These are phyloP conservation scores for Paspalum vaginatum DNA, from an alignment of 176 grass and related monocot species.

Conservation along the genomic window DNA sequence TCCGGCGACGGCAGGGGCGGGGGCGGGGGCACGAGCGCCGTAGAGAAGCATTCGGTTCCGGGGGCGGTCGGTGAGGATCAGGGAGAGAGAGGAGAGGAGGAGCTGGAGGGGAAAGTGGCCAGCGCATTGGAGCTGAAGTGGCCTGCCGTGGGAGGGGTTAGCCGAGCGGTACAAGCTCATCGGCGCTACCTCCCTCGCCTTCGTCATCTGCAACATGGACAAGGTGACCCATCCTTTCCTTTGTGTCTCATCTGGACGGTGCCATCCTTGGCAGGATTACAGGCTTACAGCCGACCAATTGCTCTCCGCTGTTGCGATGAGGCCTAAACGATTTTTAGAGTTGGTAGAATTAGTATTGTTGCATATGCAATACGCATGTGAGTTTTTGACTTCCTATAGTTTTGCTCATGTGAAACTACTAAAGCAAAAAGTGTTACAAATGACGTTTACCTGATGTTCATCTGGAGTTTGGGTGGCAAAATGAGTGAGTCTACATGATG, in stretches of 20 bases:
- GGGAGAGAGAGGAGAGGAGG: conserved; percentile 27
- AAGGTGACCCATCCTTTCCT: conserved; percentile 57
- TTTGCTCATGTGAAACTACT: neutral
- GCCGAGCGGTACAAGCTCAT: conserved; percentile 82
- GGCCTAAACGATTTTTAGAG: neutral
- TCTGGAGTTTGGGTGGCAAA: neutral
- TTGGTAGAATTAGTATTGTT: neutral
- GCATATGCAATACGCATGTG: no score
- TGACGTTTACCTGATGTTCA: neutral
- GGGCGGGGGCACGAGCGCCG: conserved; percentile 36
- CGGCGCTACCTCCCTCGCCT: conserved; percentile 81
- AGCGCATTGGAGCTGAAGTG: conserved; percentile 53
- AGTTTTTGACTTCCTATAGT: neutral
- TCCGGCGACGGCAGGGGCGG: conserved; percentile 31
- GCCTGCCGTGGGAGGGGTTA: conserved; percentile 73
- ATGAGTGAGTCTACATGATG: neutral
- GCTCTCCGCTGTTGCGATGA: neutral
- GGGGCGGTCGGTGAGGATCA: conserved; percentile 29
- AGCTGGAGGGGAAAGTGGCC: conserved; percentile 19
- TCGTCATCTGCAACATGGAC: conserved; percentile 99
- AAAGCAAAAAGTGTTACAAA: neutral
- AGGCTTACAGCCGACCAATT: neutral
- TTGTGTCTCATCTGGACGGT: neutral
- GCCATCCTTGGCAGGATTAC: conserved; percentile 6
- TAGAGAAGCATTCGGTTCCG: conserved; percentile 44